These are phyloP conservation scores for Saccharomyces cerevisiae DNA, from an alignment of 805 yeast genomes.

Conservation along the genomic window DNA sequence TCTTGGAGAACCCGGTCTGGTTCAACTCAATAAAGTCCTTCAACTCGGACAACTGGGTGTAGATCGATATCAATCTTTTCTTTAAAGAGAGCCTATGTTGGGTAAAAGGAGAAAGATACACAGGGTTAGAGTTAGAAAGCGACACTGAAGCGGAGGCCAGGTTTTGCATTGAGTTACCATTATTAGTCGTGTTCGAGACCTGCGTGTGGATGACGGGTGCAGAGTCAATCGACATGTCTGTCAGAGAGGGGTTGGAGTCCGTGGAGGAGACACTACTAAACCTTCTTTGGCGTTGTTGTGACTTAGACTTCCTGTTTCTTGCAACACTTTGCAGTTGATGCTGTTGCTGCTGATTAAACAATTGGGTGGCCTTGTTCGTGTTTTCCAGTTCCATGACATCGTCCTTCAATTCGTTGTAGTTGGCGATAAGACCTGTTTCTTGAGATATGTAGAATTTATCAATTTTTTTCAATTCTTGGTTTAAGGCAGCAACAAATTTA, in stretches of 20 bases:
- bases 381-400: conserved; percentile 58
- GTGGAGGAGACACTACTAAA: conserved; percentile 7
- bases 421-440: conserved; percentile 37
- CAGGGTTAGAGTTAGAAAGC: not conserved
- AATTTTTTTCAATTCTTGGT: conserved; percentile 67
- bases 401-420: conserved; percentile 45
- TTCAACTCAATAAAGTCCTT: conserved; percentile 78
- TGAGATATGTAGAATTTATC: conserved; percentile 65
- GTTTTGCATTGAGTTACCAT: not conserved
- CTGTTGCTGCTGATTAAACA: conserved; percentile 1
- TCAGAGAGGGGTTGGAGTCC: not conserved
- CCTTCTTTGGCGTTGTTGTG: conserved; percentile 2
- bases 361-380: conserved; percentile 3
- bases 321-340: conserved; percentile 13
- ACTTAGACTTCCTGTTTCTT: conserved; percentile 6
- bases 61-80: conserved; percentile 55
- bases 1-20: conserved; percentile 81
- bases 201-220: not conserved
- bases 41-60: conserved; percentile 71
- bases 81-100: conserved; percentile 49
- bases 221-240: not conserved
- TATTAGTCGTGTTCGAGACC: not conserved
- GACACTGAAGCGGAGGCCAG: not conserved
- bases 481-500: conserved; percentile 64
- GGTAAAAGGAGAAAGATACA: conserved; percentile 10